Evolutionary conservation across 2,329 filamentous ascomycete species (phyloP), one percentile per base, ranked within the genome.

Genomic region (Ophiocordyceps camponoti-leonardi): DNA sequence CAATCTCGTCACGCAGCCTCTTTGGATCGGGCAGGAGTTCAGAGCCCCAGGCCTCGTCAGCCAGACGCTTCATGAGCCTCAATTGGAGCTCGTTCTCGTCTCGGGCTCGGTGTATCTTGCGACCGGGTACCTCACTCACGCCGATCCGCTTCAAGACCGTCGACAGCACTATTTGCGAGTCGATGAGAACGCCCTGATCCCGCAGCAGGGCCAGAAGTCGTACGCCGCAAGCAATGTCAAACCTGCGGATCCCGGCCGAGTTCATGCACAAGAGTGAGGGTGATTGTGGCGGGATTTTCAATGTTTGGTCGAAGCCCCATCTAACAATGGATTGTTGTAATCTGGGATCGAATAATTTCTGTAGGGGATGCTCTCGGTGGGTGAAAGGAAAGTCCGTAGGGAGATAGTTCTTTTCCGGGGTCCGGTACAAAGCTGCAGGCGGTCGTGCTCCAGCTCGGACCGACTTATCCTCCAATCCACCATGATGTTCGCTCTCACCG

Each of bases 291-390:
- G 50, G 39, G 22, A 51, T 50, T 2, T 57, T 54, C 22, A 62
- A 45, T 13, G 56, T 60, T 44, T 61, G 54, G 46, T 67, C 58
- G 46, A 74, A 73, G 0, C 66, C 64, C 61, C 66, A 71, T 33
- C 68, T 58, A 10, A 72, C 49, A 16, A 73, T 61, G 2, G 56
- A 54, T 1, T 59, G 56, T 45, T 71, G 58, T 19, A 73, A 47
- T 23, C 53, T 54, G 12, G 49, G 44, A 40, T 63, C 57, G 49
- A 76, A 74, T 19, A 76, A 58, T 35, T 60, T 60, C 39, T 61
- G 63, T 7, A 75, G 46, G 2, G 72, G 72, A 47, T 76, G 72
- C 13, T 62, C 52, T 1, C 56, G 59, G 45, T 67, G 63, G 11
- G 50, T 49, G 22, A 63, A 54, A 1, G 65, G 61, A 13, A 75